Base-by-base conservation (phyloP, 495 filamentous ascomycete genomes). In the Chlorociboria aeruginascens region DNA sequence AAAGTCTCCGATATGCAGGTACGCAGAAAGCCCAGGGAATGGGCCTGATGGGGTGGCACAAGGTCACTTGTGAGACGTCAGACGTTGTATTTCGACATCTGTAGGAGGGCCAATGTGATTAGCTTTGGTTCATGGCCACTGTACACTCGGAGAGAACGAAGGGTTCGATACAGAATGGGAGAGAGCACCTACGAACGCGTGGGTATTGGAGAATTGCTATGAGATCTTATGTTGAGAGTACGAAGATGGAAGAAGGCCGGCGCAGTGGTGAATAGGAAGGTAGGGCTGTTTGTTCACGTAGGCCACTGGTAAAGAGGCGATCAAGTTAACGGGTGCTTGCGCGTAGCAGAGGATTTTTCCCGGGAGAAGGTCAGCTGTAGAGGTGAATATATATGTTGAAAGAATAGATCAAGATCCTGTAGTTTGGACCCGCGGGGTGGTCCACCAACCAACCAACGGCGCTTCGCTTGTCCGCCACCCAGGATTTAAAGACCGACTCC, bases 1-100 rank as follows among this genome's bases (percentile, higher is more conserved):
- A 37, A 47, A 40, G 31, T 33, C 43, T 43, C 53, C 40, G 40
- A 51, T 57, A 54, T 57, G 46, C 51, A 54, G 55, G 48, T 51
- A 57, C 48, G 34, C 55, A 25, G 43, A 40, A 25, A 13, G 47
- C 41, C 17, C 44, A 51, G 37, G 17, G 35, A 41, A 40, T 43
- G 1, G 36, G 40, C 35, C 46, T 40, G 14, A n/a, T 34, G 37
- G 41, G 44, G 55, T 58, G 33, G 55, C 48, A 58, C 55, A 54
- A 50, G 45, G 30, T 49, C n/a, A 49, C 48, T 54, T 54, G 55
- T 54, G 49, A 45, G 51, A 58, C 55, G 35, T 54, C 46, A 50
- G 45, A 40, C 8, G 37, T 43, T 35, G 32, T 34, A 33, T 25
- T 32, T 45, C 43, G 47, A 43, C 46, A 53, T 57, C 38, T 40